A percentile compares a stretch with the other conserved stretches of the same genome.
Conservation (phyloP, 805 yeast species). For the Candida mattraensis region DNA sequence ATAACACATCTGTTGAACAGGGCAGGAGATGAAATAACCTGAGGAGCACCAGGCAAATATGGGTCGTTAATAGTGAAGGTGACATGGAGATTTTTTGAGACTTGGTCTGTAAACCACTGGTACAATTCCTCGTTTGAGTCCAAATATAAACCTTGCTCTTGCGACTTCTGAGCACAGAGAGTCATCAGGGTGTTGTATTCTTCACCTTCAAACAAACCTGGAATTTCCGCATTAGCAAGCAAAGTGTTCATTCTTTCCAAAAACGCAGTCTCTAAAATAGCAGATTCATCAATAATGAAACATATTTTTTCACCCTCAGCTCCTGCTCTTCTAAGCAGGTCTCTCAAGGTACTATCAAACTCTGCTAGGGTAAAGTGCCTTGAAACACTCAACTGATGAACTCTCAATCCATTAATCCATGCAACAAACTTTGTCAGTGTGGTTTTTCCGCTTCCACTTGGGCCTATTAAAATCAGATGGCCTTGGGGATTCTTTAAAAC, state of each 20-base stretch:
- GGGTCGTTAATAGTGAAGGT: slow-evolving; percentile 72
- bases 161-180: slow-evolving; percentile 56
- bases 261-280: slow-evolving; percentile 72
- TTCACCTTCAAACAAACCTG: slow-evolving; percentile 82
- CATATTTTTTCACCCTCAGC: slow-evolving; percentile 62
- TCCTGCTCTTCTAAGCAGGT: slow-evolving; percentile 49
- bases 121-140: slow-evolving; percentile 71
- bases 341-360: slow-evolving; percentile 65
- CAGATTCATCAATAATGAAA: slow-evolving; percentile 78
- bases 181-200: slow-evolving; percentile 54
- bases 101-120: slow-evolving; percentile 68
- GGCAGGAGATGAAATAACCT: slow-evolving; percentile 78
- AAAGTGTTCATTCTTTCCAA: slow-evolving; percentile 89
- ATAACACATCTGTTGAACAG: slow-evolving; percentile 85
- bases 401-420: slow-evolving; percentile 81
- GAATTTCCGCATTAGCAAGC: slow-evolving; percentile 90
- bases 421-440: slow-evolving; percentile 78
- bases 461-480: slow-evolving; percentile 82
- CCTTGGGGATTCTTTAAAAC: slow-evolving; percentile 86
- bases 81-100: slow-evolving; percentile 75
- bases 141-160: slow-evolving; percentile 57
- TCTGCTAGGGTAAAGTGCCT: slow-evolving; percentile 54
- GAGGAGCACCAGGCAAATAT: slow-evolving; percentile 35
- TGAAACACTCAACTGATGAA: slow-evolving; percentile 57
- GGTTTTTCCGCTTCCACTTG: slow-evolving; percentile 79